Conservation (phyloP, 2,329 filamentous ascomycete species). For the Trichoderma atrobrunneum region DNA sequence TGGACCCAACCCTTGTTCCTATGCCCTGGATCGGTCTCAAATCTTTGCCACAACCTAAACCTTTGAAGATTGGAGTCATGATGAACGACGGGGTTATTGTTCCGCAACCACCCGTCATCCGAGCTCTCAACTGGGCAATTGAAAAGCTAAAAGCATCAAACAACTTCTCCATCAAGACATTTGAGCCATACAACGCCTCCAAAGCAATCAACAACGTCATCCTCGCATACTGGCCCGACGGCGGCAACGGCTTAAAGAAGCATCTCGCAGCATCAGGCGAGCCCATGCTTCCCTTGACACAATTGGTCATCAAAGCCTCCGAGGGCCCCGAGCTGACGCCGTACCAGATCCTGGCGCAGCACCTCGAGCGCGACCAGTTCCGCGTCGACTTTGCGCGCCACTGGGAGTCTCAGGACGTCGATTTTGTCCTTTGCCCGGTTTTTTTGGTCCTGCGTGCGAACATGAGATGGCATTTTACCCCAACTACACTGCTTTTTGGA, state of each 20-base stretch:
- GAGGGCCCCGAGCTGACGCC: neutral
- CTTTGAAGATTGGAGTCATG: slow-evolving; percentile 43
- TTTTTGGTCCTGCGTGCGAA: slow-evolving; percentile 24
- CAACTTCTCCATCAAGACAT: slow-evolving; percentile 16
- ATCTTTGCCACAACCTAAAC: neutral
- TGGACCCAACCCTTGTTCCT: slow-evolving; percentile 33
- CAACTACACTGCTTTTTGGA: slow-evolving; percentile 34
- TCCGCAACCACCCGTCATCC: slow-evolving; percentile 38
- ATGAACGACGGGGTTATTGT: slow-evolving; percentile 36
- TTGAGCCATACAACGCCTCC: slow-evolving; percentile 16
- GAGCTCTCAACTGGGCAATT: slow-evolving; percentile 36
- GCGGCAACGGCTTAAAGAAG: slow-evolving; percentile 20
- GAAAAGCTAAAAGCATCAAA: slow-evolving; percentile 23
- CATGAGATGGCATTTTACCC: slow-evolving; percentile 27
- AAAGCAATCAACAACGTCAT: slow-evolving; percentile 22
- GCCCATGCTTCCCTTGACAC: slow-evolving; percentile 29
- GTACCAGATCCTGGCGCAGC: neutral
- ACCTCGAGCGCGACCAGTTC: neutral
- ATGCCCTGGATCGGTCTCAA: slow-evolving; percentile 33
- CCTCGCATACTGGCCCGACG: slow-evolving; percentile 28
- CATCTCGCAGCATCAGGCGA: slow-evolving; percentile 27
- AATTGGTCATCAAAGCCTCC: slow-evolving; percentile 26
- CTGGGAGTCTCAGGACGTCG: slow-evolving; percentile 28
- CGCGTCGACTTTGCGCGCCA: neutral
- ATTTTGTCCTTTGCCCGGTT: slow-evolving; percentile 31